phyloP scores from a whole-genome alignment of 164 flowering plant species.

The Paratinospora sagittata region DNA sequence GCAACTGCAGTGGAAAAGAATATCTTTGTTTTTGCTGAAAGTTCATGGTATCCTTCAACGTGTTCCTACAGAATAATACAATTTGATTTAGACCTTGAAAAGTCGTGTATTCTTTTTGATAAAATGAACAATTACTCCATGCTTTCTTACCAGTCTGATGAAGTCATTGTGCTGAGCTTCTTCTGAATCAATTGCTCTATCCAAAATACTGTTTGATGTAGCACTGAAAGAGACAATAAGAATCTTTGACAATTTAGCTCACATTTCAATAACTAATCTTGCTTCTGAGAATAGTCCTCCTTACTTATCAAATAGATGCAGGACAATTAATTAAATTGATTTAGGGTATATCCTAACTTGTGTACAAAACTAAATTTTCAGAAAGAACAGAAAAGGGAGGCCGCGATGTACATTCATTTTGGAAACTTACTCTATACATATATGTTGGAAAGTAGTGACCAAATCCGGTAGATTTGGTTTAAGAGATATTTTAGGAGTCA shows the following conservation, averaged over 20 bases:
- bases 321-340: no score
- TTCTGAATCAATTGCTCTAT: slow-evolving; percentile 82
- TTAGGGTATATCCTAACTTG: no score
- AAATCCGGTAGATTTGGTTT: no score
- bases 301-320: neutral
- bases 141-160: slow-evolving; percentile 58
- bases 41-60: slow-evolving; percentile 89
- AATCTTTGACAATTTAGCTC: slow-evolving; percentile 6
- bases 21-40: slow-evolving; percentile 89
- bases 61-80: slow-evolving; percentile 54
- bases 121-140: neutral
- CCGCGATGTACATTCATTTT: no score
- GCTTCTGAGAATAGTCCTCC: neutral
- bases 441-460: no score
- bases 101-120: neutral
- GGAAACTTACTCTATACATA: no score
- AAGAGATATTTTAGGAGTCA: no score
- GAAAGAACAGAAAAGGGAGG: no score
- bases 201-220: slow-evolving; percentile 76
- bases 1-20: slow-evolving; percentile 89
- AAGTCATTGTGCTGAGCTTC: slow-evolving; percentile 83
- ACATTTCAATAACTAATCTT: neutral
- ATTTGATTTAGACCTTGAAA: slow-evolving; percentile 6
- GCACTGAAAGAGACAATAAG: slow-evolving; percentile 47
- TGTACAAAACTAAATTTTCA: no score